Base-by-base conservation (phyloP, 768 basidiomycete species). In the Panaeolus papilionaceus region DNA sequence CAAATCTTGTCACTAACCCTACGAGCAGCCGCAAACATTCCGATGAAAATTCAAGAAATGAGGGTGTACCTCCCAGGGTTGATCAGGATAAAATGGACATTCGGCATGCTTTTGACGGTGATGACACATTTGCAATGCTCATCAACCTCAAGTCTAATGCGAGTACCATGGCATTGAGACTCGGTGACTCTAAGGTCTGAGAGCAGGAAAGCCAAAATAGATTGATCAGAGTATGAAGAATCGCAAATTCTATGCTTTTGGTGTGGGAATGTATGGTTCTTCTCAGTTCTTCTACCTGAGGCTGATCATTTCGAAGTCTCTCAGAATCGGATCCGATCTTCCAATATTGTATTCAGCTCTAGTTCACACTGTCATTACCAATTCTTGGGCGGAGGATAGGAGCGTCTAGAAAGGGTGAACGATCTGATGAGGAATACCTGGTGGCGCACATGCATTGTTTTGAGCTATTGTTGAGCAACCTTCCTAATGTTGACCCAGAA, bases 1-100 rank as follows among this genome's bases (percentile, higher is more conserved):
- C 47, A 49, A 9, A 14, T 23, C 3, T 49, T 49, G 23, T 49
- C 20, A 49, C 47, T 49, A 7, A 49, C 47, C 47, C 47, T 49
- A 49, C 47, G 47, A 49, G 47, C 47, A 49, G 20, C 47, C n/a
- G 47, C 47, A 49, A 49, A 23, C 47, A 49, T 49, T 20, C 20
- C 20, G 23, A 49, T 49, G 20, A 20, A 26, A 49, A 6, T n/a
- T 49, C 47, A 49, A 23, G 47, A 49, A 26, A 49, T 18, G 20
- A 1, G 47, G 47, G 26, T 49, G 7, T 20, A 26, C 23, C 8
- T 49, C n/a, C 23, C 47, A 49, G 47, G 47, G 47, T 8, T 23
- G n/a, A 49, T 18, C 47, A 49, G 20, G 20, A 49, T 49, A n/a
- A 49, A 49, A 49, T 49, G 47, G 20, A 49, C 47, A 49, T 23